phyloP scores from a whole-genome alignment of 805 yeast species.

The Candida anglica region DNA sequence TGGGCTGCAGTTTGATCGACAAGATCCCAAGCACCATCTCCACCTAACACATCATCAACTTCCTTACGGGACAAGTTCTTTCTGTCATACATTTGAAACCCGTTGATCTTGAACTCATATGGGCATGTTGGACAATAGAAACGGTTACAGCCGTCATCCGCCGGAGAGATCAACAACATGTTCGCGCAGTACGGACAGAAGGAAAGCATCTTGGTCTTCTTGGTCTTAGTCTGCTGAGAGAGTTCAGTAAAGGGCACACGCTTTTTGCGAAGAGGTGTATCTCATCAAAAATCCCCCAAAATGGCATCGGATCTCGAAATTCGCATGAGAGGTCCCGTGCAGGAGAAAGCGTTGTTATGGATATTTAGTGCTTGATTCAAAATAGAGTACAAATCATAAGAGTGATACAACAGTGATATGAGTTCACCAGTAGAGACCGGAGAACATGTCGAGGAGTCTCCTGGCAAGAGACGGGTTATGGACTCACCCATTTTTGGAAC shows the following conservation, averaged over 20 bases:
- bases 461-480: not conserved
- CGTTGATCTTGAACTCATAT: constrained; percentile 84
- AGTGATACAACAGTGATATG: no score
- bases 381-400: no score
- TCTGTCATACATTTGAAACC: constrained; percentile 80
- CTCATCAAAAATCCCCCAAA: no score
- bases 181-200: constrained; percentile 95
- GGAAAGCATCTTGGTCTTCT: constrained; percentile 66
- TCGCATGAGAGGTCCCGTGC: no score
- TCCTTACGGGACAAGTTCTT: constrained; percentile 80
- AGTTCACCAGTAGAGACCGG: not conserved
- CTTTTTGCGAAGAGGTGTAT: no score
- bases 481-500: constrained; percentile 15
- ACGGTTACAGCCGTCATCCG: constrained; percentile 56
- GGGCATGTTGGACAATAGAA: constrained; percentile 94
- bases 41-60: constrained; percentile 95
- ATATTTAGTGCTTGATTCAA: no score
- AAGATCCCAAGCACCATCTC: constrained; percentile 97
- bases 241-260: not conserved
- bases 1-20: constrained; percentile 94
- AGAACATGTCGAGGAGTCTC: not conserved
- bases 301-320: no score
- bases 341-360: no score
- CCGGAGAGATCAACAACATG: constrained; percentile 68
- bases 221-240: no score